Conservation (phyloP, 2,329 filamentous ascomycete species). For the Onygenales sp. region DNA sequence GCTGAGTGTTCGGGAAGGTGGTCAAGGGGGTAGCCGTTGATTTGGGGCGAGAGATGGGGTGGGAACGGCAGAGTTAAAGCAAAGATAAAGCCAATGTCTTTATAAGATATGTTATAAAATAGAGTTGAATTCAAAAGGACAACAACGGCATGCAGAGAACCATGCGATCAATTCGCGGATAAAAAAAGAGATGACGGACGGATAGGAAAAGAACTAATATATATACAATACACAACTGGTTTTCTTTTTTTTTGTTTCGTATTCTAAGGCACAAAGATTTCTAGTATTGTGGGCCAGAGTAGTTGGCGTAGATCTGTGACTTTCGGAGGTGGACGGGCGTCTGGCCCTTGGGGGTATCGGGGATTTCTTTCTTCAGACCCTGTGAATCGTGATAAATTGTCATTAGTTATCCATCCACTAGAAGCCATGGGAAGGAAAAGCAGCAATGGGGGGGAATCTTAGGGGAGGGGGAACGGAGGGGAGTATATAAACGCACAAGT, state of each 20-base stretch:
- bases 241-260: constrained; percentile 17
- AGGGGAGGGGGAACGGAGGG: not conserved
- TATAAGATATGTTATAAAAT: not conserved
- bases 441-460: not conserved
- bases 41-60: too few relatives aligned
- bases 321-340: constrained; percentile 65
- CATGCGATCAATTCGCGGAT: constrained; percentile 13
- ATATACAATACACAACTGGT: not conserved
- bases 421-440: too few relatives aligned
- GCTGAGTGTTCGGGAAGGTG: not conserved
- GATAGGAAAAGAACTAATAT: constrained; percentile 24
- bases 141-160: not conserved
- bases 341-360: constrained; percentile 59
- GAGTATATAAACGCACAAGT: constrained; percentile 55
- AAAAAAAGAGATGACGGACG: constrained; percentile 23
- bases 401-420: not conserved
- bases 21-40: not conserved
- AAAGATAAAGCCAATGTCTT: not conserved
- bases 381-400: constrained; percentile 26
- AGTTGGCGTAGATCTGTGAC: constrained; percentile 36
- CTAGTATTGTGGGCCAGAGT: constrained; percentile 30
- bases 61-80: too few relatives aligned
- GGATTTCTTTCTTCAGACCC: constrained; percentile 75
- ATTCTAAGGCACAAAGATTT: constrained; percentile 12
- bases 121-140: not conserved